A percentile compares a stretch with the other conserved stretches of the same genome.
Conservation (phyloP, 352 stramenopile species). For the Pythium diclinum region DNA sequence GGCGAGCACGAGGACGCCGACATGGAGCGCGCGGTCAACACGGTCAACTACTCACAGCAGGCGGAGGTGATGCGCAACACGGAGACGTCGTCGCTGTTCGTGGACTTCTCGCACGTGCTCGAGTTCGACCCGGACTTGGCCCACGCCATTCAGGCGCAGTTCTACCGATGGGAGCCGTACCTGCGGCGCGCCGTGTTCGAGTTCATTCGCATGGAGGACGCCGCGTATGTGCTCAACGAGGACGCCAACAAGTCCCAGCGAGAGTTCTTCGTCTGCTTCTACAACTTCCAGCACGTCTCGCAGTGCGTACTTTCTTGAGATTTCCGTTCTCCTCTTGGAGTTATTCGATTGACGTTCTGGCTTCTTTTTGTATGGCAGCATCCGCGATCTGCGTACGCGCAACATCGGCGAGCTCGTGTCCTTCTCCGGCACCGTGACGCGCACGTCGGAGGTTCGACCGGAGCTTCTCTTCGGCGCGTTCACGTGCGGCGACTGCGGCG, state of each 20-base stretch:
- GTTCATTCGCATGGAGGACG: constrained; percentile 74
- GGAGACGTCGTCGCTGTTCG: constrained; percentile 85
- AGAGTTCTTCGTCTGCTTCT: constrained; percentile 89
- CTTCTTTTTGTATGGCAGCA: constrained; percentile 36
- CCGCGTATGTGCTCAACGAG: constrained; percentile 73
- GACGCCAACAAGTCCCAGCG: constrained; percentile 75
- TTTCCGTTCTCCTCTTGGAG: constrained; percentile 19
- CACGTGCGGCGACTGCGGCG: constrained; percentile 93
- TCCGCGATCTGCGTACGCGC: constrained; percentile 91
- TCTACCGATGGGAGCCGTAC: constrained; percentile 84
- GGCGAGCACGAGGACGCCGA: constrained; percentile 13
- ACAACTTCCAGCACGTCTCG: constrained; percentile 87
- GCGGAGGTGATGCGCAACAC: constrained; percentile 85
- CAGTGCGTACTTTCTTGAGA: constrained; percentile 44
- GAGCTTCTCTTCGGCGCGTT: constrained; percentile 96
- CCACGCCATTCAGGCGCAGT: constrained; percentile 79
- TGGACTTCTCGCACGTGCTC: constrained; percentile 83
- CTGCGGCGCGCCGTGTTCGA: constrained; percentile 71
- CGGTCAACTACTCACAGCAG: constrained; percentile 82
- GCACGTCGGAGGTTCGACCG: constrained; percentile 96
- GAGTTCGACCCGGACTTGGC: constrained; percentile 81
- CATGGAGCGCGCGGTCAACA: constrained; percentile 11
- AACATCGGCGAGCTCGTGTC: constrained; percentile 93
- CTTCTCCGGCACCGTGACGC: constrained; percentile 96
- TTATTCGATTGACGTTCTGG: constrained; percentile 1